Base-by-base conservation (phyloP, 139 green algal genomes). In the Tetradesmus lagerheimii region DNA sequence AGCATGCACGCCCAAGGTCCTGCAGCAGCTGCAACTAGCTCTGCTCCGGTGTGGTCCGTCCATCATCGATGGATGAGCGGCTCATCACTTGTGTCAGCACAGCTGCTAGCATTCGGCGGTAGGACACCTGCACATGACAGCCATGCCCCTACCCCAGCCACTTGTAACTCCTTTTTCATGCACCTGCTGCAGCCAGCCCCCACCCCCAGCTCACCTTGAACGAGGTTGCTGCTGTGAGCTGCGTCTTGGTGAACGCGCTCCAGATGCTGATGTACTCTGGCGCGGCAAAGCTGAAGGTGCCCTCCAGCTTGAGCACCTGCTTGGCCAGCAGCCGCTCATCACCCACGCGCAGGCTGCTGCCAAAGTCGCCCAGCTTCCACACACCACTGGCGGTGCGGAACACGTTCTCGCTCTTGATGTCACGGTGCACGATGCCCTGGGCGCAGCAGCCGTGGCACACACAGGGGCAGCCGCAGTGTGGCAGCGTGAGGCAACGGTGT, bases 231-330 rank as follows among this genome's bases (percentile, higher is more conserved):
- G 66, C 80, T 23, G 87, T 37, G 39, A 91, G 88, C 88, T 91
- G 80, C 31, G 31, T 8, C 41, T 47, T 79, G 53, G 23, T 82
- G 88, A 91, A 91, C 14, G 38, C 64, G 23, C 50, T 78, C 88
- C 88, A 91, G 16, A 91, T 88, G 23, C 34, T 15, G 23, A 91
- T 85, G 80, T 91, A 91, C 80, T 91, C 88, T 12, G 88, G 88
- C 29, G 88, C 43, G 16, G 88, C 88, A 83, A 91, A 91, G 31
- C 38, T 78, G 47, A 89, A 91, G 67, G 88, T 91, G n/a, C 88
- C 88, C 80, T 91, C 88, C 80, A 91, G 88, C 88, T 91, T 91
- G 41, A 91, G 66, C 34, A 85, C 75, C 88, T 91, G 88, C 41
- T 47, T 79, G 5, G n/a, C 37, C 41, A 91, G 64, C 16, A 35